Conservation (phyloP, 108 stramenopile genomes). For the Asterionellopsis glacialis region DNA sequence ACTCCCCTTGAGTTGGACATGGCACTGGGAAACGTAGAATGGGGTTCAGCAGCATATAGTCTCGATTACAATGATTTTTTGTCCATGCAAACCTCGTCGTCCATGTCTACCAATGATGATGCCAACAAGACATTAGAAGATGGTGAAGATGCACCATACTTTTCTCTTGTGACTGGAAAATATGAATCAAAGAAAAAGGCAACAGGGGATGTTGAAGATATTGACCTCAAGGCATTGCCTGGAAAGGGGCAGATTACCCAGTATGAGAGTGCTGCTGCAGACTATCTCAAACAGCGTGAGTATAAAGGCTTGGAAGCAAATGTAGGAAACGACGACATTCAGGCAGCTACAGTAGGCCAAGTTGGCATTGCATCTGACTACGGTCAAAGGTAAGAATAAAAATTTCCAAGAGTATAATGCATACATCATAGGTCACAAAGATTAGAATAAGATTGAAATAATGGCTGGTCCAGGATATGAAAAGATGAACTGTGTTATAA, state of each 20-base stretch:
- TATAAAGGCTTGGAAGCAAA: conserved; percentile 78
- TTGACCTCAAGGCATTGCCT: conserved; percentile 46
- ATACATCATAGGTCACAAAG: too few relatives aligned
- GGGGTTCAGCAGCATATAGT: conserved; percentile 77
- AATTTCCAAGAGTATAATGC: too few relatives aligned
- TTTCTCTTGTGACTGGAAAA: conserved; percentile 71
- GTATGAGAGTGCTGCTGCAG: conserved; percentile 76
- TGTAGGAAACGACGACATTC: conserved; percentile 60
- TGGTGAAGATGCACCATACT: conserved; percentile 76
- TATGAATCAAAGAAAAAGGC: conserved; percentile 32
- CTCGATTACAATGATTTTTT: conserved; percentile 76
- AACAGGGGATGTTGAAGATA: conserved; percentile 5
- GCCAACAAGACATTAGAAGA: background rate
- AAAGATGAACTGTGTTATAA: too few relatives aligned
- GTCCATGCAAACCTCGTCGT: conserved; percentile 21
- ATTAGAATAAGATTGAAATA: too few relatives aligned
- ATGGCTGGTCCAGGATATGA: too few relatives aligned
- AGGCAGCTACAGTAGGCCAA: conserved; percentile 66
- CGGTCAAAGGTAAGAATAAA: conserved; percentile 17
- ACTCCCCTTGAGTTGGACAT: conserved; percentile 93
- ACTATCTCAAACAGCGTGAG: conserved; percentile 75
- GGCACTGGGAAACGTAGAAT: conserved; percentile 78
- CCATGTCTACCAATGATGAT: conserved; percentile 13
- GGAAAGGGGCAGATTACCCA: conserved; percentile 69
- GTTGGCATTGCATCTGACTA: conserved; percentile 82